Base-by-base conservation (phyloP, 2,329 filamentous ascomycete genomes). In the Talaromyces pinophilus region DNA sequence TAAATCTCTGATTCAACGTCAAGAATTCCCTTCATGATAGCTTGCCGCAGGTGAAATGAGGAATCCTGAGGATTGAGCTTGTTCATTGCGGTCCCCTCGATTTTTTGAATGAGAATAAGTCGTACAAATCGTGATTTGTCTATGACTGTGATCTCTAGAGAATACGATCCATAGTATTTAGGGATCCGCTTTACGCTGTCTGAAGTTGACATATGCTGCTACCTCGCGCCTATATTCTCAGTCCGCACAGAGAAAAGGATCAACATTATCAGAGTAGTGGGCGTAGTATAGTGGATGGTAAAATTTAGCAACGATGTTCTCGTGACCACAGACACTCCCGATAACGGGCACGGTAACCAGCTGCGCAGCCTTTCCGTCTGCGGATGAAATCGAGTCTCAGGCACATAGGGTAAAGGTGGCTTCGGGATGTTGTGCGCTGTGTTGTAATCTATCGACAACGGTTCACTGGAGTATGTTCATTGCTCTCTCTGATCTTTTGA, bases 1-100 rank as follows among this genome's bases (percentile, higher is more conserved):
- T 69, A 69, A 19, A 69, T 40, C 10, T 40, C 22, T 22, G 67
- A 62, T 62, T 70, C 67, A 30, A 62, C 62, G 28, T 69, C 66
- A 13, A 69, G 13, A 11, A 69, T 52, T 17, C 25, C 61, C 48
- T 69, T 70, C 64, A 69, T 64, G 35, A 69, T 67, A 7, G 30
- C 30, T 44, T 69, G 66, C 22, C 66, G 62, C 17, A 66, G 62
- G n/a, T 11, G 13, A 42, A 62, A 60, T 3, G 68, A 38, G 35
- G 67, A 67, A 30, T 68, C 44, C 3, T 40, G 17, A 48, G 64
- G 64, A 22, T n/a, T 19, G 17, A 46, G 42, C 42, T 46, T 46
- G n/a, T 46, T 46, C 42, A 46, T n/a, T 44, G 42, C 6, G 17
- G 42, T 44, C n/a, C 42, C 42, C 19, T 46, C 7, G 13, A 46